Evolutionary conservation across 345 rosid species (phyloP), one percentile per base, ranked within the genome.

Genomic region (Populus euphratica): DNA sequence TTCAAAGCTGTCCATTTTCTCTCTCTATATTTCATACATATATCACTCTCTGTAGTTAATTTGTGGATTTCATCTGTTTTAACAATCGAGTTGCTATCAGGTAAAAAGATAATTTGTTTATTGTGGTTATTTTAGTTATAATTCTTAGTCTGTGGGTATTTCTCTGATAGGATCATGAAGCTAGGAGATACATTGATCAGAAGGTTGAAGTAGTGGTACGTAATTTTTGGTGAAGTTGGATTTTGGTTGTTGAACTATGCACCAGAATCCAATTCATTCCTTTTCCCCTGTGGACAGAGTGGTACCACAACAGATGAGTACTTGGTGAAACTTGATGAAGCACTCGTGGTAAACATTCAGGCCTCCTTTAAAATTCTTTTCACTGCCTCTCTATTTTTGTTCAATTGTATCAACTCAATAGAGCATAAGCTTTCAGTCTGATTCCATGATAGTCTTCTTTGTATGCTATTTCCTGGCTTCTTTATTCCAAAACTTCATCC

Each of bases 181-280:
- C 99, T 29, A 90, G 91, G 82, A 83, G 80, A 76, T 92, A 86
- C 82, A 95, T 95, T 67, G 84, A 85, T 71, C 97, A 93, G 81
- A 89, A 86, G 80, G 96, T 95, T 70, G 93, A 95, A 83, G 94
- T 95, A 59, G 78, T 0, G 92, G 99, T 95, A 86, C 78, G 83
- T 52, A 21, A 59, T 74, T 43, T 47, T 13, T 47, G 50, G 18
- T 47, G 17, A 47, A 47, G 50, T 47, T 4, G 18, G 18, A 47
- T 47, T 44, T 47, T 47, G 18, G 50, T 47, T 47, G 50, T 13
- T 47, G 16, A 10, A 12, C 50, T 47, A 47, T 4, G 5, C 50
- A 13, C 14, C 64, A 59, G 27, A 3, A n/a, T 49, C 41, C n/a
- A 25, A 65, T 64, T 29, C 66, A 38, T 75, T 70, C 25, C 17